Conservation (phyloP, 2,329 filamentous ascomycete genomes). For the Fusarium subglutinans region DNA sequence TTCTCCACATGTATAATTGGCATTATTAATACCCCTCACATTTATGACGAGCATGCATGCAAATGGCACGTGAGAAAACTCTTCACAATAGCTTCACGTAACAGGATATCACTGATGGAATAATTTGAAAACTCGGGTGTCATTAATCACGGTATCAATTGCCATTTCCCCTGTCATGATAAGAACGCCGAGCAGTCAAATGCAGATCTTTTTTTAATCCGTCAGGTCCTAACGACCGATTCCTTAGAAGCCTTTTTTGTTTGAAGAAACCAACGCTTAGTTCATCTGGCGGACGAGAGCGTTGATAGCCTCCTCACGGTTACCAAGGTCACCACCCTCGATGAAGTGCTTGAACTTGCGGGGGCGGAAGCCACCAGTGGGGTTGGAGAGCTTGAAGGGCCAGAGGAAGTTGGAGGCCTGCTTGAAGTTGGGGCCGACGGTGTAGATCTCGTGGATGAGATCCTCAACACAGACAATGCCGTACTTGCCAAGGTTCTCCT, state of each 20-base stretch:
- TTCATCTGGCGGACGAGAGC: conserved; percentile 97
- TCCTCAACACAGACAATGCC: conserved; percentile 99
- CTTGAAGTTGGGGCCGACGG: conserved; percentile 99
- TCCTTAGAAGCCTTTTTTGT: conserved; percentile 36
- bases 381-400: conserved; percentile 99
- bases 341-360: conserved; percentile 99
- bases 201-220: conserved; percentile 47
- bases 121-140: conserved; percentile 50
- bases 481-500: conserved; percentile 96
- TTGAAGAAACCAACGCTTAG: conserved; percentile 60
- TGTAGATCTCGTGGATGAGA: conserved; percentile 98
- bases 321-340: conserved; percentile 97
- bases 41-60: not conserved
- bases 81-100: not conserved
- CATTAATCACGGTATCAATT: conserved; percentile 56
- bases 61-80: not conserved
- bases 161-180: conserved; percentile 50
- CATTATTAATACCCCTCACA: conserved; percentile 34
- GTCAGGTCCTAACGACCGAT: conserved; percentile 42
- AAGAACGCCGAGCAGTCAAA: conserved; percentile 53
- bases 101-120: conserved; percentile 28
- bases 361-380: conserved; percentile 92
- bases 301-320: conserved; percentile 99
- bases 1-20: conserved; percentile 12
- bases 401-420: conserved; percentile 99